phyloP scores from a whole-genome alignment of 163 green algal genomes.

The Chloromonas sp. region DNA sequence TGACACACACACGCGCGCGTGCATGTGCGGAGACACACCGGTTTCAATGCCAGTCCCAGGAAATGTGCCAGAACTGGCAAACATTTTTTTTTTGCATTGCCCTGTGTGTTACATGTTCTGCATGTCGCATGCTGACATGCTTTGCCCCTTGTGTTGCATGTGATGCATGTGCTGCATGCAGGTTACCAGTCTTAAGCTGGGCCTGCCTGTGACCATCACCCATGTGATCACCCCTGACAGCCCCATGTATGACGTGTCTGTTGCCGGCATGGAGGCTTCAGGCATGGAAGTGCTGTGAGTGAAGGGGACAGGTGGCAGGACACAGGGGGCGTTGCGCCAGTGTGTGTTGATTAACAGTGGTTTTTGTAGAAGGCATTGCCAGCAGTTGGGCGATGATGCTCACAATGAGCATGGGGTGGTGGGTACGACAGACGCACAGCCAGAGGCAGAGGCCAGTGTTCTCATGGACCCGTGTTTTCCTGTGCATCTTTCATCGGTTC shows the following conservation, averaged over 20 bases:
- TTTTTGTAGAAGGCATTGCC: too few relatives aligned
- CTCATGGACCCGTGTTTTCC: too few relatives aligned
- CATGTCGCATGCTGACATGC: neutral
- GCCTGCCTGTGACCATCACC: constrained; percentile 48
- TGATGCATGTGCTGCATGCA: neutral
- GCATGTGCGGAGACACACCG: neutral
- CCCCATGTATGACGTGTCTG: constrained; percentile 42
- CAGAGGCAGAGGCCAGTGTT: too few relatives aligned
- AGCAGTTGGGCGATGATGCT: too few relatives aligned
- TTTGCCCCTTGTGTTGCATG: neutral
- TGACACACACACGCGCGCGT: neutral
- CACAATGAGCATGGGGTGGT: too few relatives aligned
- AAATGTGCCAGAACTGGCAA: too few relatives aligned
- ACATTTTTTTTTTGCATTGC: neutral
- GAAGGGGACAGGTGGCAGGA: too few relatives aligned
- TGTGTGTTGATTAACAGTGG: too few relatives aligned
- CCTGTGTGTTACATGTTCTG: neutral
- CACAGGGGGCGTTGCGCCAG: too few relatives aligned
- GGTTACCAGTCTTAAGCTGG: constrained; percentile 49
- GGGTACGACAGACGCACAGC: too few relatives aligned
- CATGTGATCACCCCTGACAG: constrained; percentile 45
- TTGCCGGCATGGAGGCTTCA: constrained; percentile 28
- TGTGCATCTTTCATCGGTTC: too few relatives aligned
- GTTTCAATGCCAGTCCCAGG: too few relatives aligned
- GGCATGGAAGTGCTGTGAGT: constrained; percentile 27